Evolutionary conservation across 208 protist genomes (phyloP), one percentile per base, ranked within the genome.

Genomic region (Leishmania lainsoni): DNA sequence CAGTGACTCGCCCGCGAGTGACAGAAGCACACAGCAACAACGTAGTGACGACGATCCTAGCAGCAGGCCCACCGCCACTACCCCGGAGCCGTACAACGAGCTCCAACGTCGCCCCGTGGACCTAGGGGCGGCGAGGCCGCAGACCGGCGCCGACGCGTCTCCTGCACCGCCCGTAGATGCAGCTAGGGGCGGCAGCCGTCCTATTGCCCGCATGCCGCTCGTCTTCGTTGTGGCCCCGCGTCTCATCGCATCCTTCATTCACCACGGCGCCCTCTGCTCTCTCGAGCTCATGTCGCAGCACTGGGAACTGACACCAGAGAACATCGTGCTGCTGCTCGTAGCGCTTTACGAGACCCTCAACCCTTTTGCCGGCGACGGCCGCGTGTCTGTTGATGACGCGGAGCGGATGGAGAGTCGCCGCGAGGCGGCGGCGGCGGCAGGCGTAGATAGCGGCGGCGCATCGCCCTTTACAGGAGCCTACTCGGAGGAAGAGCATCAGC

Each of bases 261-360:
- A 97, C 75, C 87, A 93, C 80, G 94, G 94, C 45, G 90, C 91
- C 17, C 85, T 97, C 14, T 97, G 94, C 78, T 94, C 94, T 9
- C 84, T 97, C 5, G 92, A 97, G 80, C 85, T 97, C n/a, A 93
- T 97, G 91, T 91, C 94, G 29, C 93, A 95, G 81, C 65, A 85
- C 51, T 97, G 94, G 92, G 85, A 86, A 51, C 85, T 89, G 61
- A 90, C 87, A 22, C 72, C 80, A 10, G 84, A 92, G 49, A 90
- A 89, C 66, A 56, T 95, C 45, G 59, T 56, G 0, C 68, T 97
- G 3, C 86, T 97, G 45, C 59, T 97, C 8, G 83, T 85, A 82
- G 83, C 92, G 14, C 84, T 97, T 26, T 81, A 92, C 71, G 86
- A 88, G 32, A 96, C 94, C 32, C 81, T 97, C 12, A 91, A 95